Conservation (phyloP, 2,329 filamentous ascomycete genomes). For the Arthrobotrys conoides region DNA sequence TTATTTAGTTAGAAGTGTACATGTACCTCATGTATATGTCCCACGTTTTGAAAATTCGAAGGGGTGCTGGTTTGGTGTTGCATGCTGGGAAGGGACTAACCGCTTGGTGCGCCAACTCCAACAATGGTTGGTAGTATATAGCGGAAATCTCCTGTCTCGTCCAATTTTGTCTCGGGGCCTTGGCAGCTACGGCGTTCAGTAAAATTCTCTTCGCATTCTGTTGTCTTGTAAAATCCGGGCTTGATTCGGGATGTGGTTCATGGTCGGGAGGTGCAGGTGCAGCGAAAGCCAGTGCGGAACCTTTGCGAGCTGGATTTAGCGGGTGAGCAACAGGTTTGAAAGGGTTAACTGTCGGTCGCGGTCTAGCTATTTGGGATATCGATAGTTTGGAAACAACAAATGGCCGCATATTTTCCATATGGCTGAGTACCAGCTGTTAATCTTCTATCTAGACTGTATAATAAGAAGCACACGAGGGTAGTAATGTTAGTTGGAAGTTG, state of each 20-base stretch:
- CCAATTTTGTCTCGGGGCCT: conserved; percentile 79
- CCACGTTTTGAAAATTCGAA: not conserved
- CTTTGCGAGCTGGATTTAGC: not conserved
- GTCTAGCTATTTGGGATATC: not conserved
- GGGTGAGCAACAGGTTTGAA: not conserved
- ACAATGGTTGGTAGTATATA: conserved; percentile 84
- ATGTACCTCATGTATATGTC: too few species aligned
- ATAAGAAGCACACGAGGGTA: too few species aligned
- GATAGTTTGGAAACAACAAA: not conserved
- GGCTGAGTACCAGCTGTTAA: too few species aligned
- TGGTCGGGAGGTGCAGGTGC: not conserved
- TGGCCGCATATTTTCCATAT: not conserved
- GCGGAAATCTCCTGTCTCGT: conserved; percentile 83
- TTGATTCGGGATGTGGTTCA: not conserved
- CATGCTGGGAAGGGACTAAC: conserved; percentile 69
- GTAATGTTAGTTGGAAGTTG: too few species aligned
- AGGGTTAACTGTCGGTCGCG: not conserved
- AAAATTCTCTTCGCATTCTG: conserved; percentile 61
- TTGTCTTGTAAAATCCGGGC: not conserved
- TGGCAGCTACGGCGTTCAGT: conserved; percentile 73
- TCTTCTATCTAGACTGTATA: too few species aligned
- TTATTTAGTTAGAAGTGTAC: conserved; percentile 42
- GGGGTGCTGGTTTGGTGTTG: conserved; percentile 54
- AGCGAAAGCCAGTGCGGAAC: not conserved
- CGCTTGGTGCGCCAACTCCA: conserved; percentile 82